These are phyloP conservation scores for Aspergillus coremiiformis DNA, from an alignment of 495 filamentous ascomycete genomes.

Conservation along the genomic window DNA sequence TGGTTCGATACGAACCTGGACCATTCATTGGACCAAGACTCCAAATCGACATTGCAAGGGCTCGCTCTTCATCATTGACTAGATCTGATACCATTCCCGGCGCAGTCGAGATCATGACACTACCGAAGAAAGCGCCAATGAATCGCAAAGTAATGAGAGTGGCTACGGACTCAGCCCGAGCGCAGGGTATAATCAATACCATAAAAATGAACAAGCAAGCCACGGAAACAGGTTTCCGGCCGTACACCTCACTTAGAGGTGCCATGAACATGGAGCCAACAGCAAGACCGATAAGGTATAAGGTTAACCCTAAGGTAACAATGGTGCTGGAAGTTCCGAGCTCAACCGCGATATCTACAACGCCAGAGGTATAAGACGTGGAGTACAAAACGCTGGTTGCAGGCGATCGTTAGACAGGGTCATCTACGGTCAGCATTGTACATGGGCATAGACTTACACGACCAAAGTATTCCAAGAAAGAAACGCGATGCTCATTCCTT, in stretches of 20 bases:
- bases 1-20: conserved; percentile 42
- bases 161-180: conserved; percentile 53
- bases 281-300: conserved; percentile 60
- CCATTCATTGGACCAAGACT: conserved; percentile 73
- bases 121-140: conserved; percentile 67
- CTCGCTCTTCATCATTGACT: conserved; percentile 62
- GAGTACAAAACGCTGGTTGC: conserved; percentile 63
- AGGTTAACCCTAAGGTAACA: conserved; percentile 68
- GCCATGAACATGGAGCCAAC: conserved; percentile 65
- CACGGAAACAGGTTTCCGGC: conserved; percentile 63
- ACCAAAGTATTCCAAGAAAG: conserved; percentile 69
- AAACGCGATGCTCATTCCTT: conserved; percentile 50
- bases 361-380: conserved; percentile 45
- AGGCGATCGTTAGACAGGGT: neutral
- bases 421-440: neutral
- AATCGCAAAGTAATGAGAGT: conserved; percentile 64
- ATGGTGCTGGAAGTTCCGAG: conserved; percentile 54
- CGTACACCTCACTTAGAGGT: conserved; percentile 69
- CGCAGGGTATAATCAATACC: conserved; percentile 63
- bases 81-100: conserved; percentile 82
- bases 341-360: conserved; percentile 32
- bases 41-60: conserved; percentile 69
- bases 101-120: conserved; percentile 71
- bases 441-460: conserved; percentile 40
- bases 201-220: conserved; percentile 53